Percentiles rank a stretch among this genome's conserved stretches.
Evolutionary conservation across 2,329 filamentous ascomycete species (phyloP).

Genomic region (Ceratocystis variospora): DNA sequence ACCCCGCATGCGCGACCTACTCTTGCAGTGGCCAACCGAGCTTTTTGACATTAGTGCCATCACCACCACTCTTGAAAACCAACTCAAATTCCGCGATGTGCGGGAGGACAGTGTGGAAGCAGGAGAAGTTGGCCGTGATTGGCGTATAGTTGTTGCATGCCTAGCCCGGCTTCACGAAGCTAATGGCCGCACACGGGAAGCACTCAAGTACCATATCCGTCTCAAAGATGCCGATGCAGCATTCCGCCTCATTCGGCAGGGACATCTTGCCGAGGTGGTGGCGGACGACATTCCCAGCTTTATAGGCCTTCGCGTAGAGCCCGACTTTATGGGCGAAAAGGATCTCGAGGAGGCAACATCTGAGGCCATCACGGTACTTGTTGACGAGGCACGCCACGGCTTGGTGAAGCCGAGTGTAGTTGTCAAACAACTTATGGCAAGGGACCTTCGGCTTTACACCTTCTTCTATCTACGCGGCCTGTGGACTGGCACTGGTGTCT

Average conservation of each 20-base stretch:
- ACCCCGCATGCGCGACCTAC: constrained; percentile 58
- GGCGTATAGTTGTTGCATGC: constrained; percentile 77
- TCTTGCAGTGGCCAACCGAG: constrained; percentile 73
- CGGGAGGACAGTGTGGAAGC: constrained; percentile 63
- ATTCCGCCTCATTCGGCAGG: constrained; percentile 72
- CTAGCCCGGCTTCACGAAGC: constrained; percentile 75
- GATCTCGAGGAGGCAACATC: constrained; percentile 69
- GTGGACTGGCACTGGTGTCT: constrained; percentile 62
- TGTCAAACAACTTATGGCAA: constrained; percentile 58
- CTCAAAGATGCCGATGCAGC: constrained; percentile 85
- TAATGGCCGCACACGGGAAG: constrained; percentile 67
- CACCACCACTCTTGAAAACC: constrained; percentile 65
- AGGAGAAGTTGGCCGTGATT: constrained; percentile 61
- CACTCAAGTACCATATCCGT: constrained; percentile 75
- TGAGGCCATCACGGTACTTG: constrained; percentile 74
- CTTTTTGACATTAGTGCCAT: constrained; percentile 69
- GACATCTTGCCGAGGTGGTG: constrained; percentile 79
- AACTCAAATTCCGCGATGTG: constrained; percentile 62
- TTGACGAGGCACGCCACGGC: constrained; percentile 81
- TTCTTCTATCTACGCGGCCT: constrained; percentile 84
- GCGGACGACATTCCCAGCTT: constrained; percentile 82
- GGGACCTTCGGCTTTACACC: constrained; percentile 58
- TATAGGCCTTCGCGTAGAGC: constrained; percentile 68
- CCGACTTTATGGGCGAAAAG: constrained; percentile 43
- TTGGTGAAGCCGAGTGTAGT: constrained; percentile 67